These are phyloP conservation scores for Exophiala oligosperma DNA, from an alignment of 2,329 filamentous ascomycete species.

Conservation along the genomic window DNA sequence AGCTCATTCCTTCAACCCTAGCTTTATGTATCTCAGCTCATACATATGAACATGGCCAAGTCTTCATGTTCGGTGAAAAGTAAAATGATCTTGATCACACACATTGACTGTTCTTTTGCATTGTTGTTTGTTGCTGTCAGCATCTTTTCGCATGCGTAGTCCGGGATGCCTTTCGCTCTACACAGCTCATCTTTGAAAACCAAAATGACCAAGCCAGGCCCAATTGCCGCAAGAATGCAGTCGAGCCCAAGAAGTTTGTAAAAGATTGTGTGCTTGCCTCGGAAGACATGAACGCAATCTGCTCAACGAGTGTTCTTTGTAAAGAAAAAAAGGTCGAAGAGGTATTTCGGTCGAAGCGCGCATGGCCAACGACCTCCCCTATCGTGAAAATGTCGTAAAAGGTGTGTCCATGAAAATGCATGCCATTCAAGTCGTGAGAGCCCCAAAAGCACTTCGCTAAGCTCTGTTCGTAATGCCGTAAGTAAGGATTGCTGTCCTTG, in stretches of 20 bases:
- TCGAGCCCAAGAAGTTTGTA: background rate
- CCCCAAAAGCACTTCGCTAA: constrained; percentile 9
- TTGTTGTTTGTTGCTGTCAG: background rate
- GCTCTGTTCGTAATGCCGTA: constrained; percentile 24
- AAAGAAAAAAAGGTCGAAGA: background rate
- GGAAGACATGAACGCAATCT: background rate
- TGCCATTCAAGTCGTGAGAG: constrained; percentile 16
- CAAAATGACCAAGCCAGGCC: background rate
- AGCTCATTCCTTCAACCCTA: constrained; percentile 5
- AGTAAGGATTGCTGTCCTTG: background rate
- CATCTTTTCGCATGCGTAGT: background rate
- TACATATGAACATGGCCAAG: background rate
- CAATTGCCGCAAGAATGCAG: background rate
- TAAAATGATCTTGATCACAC: background rate
- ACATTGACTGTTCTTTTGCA: background rate
- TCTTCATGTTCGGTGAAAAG: background rate
- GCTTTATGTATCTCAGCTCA: constrained; percentile 3
- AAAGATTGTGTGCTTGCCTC: background rate
- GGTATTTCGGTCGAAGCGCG: background rate
- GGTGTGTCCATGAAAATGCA: constrained; percentile 11
- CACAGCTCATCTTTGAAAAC: too few relatives aligned
- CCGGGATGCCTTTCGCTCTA: too few relatives aligned
- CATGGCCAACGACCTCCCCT: constrained; percentile 1
- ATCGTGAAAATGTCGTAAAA: constrained; percentile 19
- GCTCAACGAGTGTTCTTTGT: background rate